phyloP scores from a whole-genome alignment of 23 red algal genomes.

The Gracilariopsis chorda region DNA sequence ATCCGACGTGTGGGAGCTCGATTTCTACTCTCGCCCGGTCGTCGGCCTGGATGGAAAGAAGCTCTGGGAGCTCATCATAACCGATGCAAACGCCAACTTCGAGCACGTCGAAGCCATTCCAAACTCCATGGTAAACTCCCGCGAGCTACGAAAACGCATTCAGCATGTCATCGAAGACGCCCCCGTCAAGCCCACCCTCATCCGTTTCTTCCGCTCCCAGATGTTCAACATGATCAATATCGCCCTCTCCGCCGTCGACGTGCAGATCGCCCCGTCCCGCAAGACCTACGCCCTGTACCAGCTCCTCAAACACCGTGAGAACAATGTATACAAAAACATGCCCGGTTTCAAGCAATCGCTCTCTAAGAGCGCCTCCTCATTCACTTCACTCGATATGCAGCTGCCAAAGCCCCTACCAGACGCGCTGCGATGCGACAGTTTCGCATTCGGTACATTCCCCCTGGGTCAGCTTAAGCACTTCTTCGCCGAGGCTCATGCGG shows the following conservation, averaged over 20 bases:
- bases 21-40: constrained; percentile 98
- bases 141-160: constrained; percentile 69
- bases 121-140: constrained; percentile 88
- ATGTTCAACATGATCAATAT: constrained; percentile 99
- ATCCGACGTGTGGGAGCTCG: constrained; percentile 90
- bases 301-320: constrained; percentile 62
- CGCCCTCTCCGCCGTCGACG: constrained; percentile 82
- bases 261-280: constrained; percentile 71
- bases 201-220: constrained; percentile 91
- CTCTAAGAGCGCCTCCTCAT: neutral
- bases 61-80: constrained; percentile 97
- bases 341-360: constrained; percentile 63
- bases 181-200: constrained; percentile 24
- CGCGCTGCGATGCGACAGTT: constrained; percentile 78
- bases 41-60: constrained; percentile 87
- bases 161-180: constrained; percentile 63
- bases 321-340: constrained; percentile 78
- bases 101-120: constrained; percentile 86
- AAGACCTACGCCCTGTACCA: constrained; percentile 87
- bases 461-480: constrained; percentile 58
- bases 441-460: constrained; percentile 72
- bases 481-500: constrained; percentile 14
- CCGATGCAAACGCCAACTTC: constrained; percentile 68
- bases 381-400: constrained; percentile 51
- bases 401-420: constrained; percentile 62